A percentile compares a stretch with the other conserved stretches of the same genome.
phyloP scores from a whole-genome alignment of 345 rosid species.

The Brassica juncea region DNA sequence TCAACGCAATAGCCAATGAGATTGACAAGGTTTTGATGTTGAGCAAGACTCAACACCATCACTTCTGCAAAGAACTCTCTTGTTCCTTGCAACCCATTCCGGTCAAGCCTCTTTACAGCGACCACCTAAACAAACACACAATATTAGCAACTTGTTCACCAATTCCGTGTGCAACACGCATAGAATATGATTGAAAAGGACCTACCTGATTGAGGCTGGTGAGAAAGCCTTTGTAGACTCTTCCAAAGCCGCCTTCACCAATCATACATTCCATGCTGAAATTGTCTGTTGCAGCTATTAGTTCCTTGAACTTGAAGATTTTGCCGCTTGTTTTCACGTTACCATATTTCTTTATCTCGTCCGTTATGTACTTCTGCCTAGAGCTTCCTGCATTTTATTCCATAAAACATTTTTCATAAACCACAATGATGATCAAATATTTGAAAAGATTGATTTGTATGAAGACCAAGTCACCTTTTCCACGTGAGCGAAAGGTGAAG shows the following conservation, averaged over 20 bases:
- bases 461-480: constrained; percentile 35
- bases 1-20: constrained; percentile 65
- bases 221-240: constrained; percentile 60
- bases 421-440: background rate
- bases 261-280: constrained; percentile 49
- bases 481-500: constrained; percentile 30
- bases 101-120: constrained; percentile 65
- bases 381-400: constrained; percentile 42
- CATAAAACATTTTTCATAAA: background rate
- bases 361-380: constrained; percentile 46
- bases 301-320: constrained; percentile 51
- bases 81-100: constrained; percentile 65
- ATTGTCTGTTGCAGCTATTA: constrained; percentile 54
- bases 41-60: constrained; percentile 58
- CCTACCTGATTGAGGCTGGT: constrained; percentile 41
- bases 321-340: constrained; percentile 40
- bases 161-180: background rate
- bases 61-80: constrained; percentile 72
- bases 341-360: constrained; percentile 53
- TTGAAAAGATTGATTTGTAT: constrained; percentile 13
- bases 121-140: constrained; percentile 46
- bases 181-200: background rate
- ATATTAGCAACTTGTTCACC: background rate
- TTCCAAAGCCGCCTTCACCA: constrained; percentile 76
- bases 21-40: constrained; percentile 62